phyloP scores from a whole-genome alignment of 768 basidiomycete genomes.

The Trametes villosa region DNA sequence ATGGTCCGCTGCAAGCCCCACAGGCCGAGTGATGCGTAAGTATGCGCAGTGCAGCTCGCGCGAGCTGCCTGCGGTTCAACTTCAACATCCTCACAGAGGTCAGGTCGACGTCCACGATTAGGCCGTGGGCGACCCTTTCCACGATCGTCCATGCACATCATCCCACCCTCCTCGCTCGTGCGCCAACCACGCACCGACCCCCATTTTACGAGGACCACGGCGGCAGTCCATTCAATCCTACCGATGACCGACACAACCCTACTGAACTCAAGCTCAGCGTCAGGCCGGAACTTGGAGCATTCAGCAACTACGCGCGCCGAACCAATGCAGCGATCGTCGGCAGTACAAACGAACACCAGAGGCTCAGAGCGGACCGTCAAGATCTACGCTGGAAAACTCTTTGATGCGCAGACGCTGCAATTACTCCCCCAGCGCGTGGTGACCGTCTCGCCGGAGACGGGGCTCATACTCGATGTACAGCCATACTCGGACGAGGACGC shows the following conservation, averaged over 20 bases:
- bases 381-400: conserved; percentile 50
- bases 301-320: too few species aligned
- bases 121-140: too few species aligned
- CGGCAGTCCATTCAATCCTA: neutral
- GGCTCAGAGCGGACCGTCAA: conserved; percentile 9
- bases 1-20: too few species aligned
- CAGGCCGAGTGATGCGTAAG: too few species aligned
- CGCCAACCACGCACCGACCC: conserved; percentile 4
- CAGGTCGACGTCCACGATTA: too few species aligned
- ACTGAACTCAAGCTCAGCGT: too few species aligned
- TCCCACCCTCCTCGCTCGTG: too few species aligned
- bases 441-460: conserved; percentile 48
- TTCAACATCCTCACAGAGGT: too few species aligned
- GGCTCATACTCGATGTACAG: conserved; percentile 43
- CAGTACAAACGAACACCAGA: neutral
- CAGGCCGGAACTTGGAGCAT: too few species aligned
- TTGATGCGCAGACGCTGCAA: too few species aligned
- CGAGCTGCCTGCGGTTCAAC: too few species aligned
- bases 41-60: too few species aligned
- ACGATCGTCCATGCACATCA: conserved; percentile 11
- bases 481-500: neutral
- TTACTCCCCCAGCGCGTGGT: conserved; percentile 52
- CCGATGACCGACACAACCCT: neutral
- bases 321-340: neutral
- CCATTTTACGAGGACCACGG: neutral